Evolutionary conservation across 306 rosid species (phyloP), one percentile per base, ranked within the genome.

Genomic region (Quercus aquifolioides): DNA sequence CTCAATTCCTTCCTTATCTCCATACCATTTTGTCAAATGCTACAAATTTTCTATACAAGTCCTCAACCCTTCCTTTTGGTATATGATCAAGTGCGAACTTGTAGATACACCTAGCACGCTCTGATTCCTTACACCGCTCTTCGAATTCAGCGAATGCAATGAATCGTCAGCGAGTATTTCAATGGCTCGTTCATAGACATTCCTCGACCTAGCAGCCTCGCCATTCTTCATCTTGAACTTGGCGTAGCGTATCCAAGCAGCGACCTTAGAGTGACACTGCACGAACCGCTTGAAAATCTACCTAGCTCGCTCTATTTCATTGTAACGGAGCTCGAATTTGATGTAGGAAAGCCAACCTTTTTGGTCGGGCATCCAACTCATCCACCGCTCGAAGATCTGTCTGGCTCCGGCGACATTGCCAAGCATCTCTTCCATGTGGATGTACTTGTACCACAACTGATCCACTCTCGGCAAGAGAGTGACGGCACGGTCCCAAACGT

Each of bases 221-320:
- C 97, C 98, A 71, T 90, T 91, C 91, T 95, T 95, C 97, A 95
- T 91, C 88, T 95, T 98, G 76, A 95, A 95, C 83, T 95, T 95
- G 3, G 99, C 99, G 77, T 75, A 92, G 28, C 97, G 90, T 26
- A 94, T 91, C 97, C 97, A 94, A 25, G 95, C 91, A 9, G 86
- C 84, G 35, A 92, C 97, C 78, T 72, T 90, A 0, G 97, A 97
- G 55, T 95, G 97, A 68, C 95, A 92, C 71, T 81, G 86, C 4
- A 90, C 92, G 31, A 95, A 92, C 25, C 97, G 87, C 83, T 91
- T 97, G 23, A 84, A 92, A 38, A 94, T 90, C 31, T 75, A 85
- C 69, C 97, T 79, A 2, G 97, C 99, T 0, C 98, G 91, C 55
- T 95, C 97, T n/a, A 92, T 85, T 65, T 95, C 99, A 23, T 87